These are phyloP conservation scores for Leccinum solheimii DNA, from an alignment of 1,284 basidiomycete genomes.

Conservation along the genomic window DNA sequence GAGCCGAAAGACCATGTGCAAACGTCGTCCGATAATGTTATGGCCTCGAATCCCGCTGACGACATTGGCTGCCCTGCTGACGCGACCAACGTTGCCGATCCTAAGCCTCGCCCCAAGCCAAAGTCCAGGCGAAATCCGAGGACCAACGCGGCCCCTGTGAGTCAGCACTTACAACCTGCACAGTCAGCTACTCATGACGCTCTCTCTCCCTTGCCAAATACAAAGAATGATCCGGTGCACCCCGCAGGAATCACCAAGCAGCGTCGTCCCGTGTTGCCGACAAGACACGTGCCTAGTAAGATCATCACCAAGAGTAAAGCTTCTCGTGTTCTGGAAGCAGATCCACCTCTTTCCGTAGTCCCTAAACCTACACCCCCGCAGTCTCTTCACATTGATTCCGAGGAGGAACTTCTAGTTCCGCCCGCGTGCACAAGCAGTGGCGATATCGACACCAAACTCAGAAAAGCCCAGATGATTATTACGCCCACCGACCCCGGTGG, in stretches of 20 bases:
- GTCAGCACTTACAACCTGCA: conserved; percentile 12
- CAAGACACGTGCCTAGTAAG: conserved; percentile 25
- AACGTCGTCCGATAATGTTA: conserved; percentile 1
- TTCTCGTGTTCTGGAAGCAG: conserved; percentile 17
- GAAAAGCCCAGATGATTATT: conserved; percentile 9
- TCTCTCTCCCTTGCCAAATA: background rate
- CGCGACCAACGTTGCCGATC: background rate
- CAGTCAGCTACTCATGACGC: conserved; percentile 19
- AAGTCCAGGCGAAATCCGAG: conserved; percentile 30
- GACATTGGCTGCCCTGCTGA: conserved; percentile 3
- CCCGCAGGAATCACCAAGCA: conserved; percentile 20
- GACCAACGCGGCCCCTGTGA: conserved; percentile 27
- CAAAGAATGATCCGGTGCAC: background rate
- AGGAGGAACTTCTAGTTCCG: conserved; percentile 18
- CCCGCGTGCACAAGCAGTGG: conserved; percentile 25
- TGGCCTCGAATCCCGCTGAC: conserved; percentile 3
- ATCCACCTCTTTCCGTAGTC: conserved; percentile 8
- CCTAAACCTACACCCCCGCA: conserved; percentile 18
- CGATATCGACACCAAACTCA: conserved; percentile 17
- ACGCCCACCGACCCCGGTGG: conserved; percentile 16
- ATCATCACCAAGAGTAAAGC: conserved; percentile 16
- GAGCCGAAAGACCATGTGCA: conserved; percentile 10
- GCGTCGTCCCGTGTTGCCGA: conserved; percentile 2
- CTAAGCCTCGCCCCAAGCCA: background rate
- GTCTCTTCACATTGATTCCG: conserved; percentile 13